A percentile compares a stretch with the other conserved stretches of the same genome.
phyloP scores from a whole-genome alignment of 768 basidiomycete genomes.

The Tubosaeta sp. region DNA sequence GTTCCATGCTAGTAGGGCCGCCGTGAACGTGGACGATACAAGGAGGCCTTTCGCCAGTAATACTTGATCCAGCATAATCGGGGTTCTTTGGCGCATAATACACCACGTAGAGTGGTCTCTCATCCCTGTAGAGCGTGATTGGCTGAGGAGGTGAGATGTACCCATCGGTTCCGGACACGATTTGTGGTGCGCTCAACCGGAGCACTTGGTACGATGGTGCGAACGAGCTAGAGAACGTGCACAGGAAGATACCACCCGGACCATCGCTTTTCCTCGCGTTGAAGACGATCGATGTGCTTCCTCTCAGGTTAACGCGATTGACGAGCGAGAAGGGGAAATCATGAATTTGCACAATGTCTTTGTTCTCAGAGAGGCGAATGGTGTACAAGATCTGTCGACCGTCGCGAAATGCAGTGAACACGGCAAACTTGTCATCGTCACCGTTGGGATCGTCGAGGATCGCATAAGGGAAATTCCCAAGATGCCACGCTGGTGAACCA shows the following conservation, averaged over 20 bases:
- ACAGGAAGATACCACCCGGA: conserved; percentile 28
- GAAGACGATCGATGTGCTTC: conserved; percentile 29
- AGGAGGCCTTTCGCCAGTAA: conserved; percentile 58
- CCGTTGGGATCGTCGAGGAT: conserved; percentile 33
- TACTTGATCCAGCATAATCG: conserved; percentile 44
- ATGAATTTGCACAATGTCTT: conserved; percentile 19
- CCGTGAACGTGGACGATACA: conserved; percentile 65
- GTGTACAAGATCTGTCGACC: conserved; percentile 36
- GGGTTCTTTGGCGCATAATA: conserved; percentile 69
- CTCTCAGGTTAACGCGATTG: conserved; percentile 21
- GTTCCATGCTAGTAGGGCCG: conserved; percentile 54
- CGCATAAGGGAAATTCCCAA: conserved; percentile 47
- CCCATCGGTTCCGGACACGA: conserved; percentile 9
- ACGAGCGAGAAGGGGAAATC: conserved; percentile 34
- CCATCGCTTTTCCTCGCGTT: conserved; percentile 30
- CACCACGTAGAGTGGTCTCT: conserved; percentile 51
- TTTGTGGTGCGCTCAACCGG: conserved; percentile 21
- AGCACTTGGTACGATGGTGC: conserved; percentile 18
- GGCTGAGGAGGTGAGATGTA: conserved; percentile 48
- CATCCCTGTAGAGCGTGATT: conserved; percentile 37
- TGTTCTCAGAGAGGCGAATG: conserved; percentile 23
- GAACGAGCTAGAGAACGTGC: conserved; percentile 25
- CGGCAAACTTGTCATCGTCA: conserved; percentile 16
- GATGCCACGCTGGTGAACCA: conserved; percentile 50
- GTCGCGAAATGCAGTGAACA: conserved; percentile 31